phyloP scores from a whole-genome alignment of 1,139 yeast species.

The Wickerhamomyces sp. region DNA sequence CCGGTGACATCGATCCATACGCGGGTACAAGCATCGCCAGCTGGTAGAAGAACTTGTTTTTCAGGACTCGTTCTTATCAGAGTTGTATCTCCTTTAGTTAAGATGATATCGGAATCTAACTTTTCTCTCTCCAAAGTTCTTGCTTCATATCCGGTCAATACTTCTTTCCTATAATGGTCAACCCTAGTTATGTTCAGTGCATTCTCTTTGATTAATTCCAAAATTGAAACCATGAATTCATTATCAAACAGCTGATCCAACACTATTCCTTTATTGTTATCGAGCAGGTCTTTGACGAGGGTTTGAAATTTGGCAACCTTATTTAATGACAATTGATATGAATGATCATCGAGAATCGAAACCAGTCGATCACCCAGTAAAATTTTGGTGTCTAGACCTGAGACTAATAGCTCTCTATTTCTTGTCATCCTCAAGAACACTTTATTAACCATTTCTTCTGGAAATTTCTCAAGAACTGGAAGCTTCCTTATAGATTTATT shows the following conservation, averaged over 20 bases:
- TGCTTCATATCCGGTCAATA: slow-evolving; percentile 54
- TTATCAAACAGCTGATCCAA: slow-evolving; percentile 55
- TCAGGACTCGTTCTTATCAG: slow-evolving; percentile 8
- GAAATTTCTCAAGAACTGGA: slow-evolving; percentile 41
- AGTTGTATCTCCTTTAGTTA: slow-evolving; percentile 9
- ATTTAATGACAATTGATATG: slow-evolving; percentile 38
- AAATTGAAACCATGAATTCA: slow-evolving; percentile 51
- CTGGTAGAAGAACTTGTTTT: slow-evolving; percentile 37
- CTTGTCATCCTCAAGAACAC: slow-evolving; percentile 51
- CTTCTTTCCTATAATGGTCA: slow-evolving; percentile 41
- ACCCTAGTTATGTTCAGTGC: slow-evolving; percentile 43
- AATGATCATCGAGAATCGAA: slow-evolving; percentile 35
- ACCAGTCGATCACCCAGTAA: slow-evolving; percentile 54
- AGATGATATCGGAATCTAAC: slow-evolving; percentile 59
- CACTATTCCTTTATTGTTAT: slow-evolving; percentile 45
- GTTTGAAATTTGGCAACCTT: slow-evolving; percentile 42
- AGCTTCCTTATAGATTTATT: slow-evolving; percentile 40
- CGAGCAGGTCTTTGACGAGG: slow-evolving; percentile 33
- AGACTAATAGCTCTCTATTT: slow-evolving; percentile 48
- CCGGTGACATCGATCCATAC: slow-evolving; percentile 74
- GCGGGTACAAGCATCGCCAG: slow-evolving; percentile 57
- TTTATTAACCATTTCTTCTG: slow-evolving; percentile 39
- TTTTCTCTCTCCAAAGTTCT: slow-evolving; percentile 56
- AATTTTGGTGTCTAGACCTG: slow-evolving; percentile 45
- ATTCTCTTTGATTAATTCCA: slow-evolving; percentile 39